phyloP scores from a whole-genome alignment of 1,284 basidiomycete genomes.

The Cutaneotrichosporon sp. region DNA sequence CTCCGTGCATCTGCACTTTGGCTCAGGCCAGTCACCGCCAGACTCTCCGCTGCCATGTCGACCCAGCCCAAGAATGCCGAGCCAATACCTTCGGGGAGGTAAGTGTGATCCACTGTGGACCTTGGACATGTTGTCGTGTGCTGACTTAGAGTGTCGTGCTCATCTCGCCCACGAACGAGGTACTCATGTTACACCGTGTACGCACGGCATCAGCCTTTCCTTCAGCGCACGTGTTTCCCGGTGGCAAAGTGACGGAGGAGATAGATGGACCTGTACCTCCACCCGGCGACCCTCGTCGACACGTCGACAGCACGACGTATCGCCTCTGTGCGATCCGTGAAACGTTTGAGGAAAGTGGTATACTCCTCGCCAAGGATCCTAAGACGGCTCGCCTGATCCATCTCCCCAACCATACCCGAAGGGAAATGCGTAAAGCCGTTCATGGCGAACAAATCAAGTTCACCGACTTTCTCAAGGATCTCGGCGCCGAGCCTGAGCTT shows the following conservation, averaged over 20 bases:
- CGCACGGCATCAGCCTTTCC: conserved; percentile 19
- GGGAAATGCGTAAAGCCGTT: conserved; percentile 11
- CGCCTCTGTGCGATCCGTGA: conserved; percentile 23
- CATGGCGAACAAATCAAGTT: conserved; percentile 22
- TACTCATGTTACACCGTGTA: conserved; percentile 24
- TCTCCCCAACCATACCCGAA: neutral
- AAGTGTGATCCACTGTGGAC: no score
- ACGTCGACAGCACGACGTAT: conserved; percentile 19
- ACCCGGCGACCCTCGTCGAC: conserved; percentile 9
- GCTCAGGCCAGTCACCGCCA: neutral
- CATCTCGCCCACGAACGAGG: conserved; percentile 20
- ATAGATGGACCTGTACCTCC: conserved; percentile 17
- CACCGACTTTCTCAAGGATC: conserved; percentile 17
- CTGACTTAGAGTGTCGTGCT: conserved; percentile 19
- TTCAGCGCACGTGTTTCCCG: conserved; percentile 23
- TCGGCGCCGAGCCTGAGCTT: conserved; percentile 19
- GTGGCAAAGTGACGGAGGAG: conserved; percentile 19
- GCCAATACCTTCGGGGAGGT: conserved; percentile 9
- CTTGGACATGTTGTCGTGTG: no score
- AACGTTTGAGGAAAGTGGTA: conserved; percentile 28
- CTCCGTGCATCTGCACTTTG: neutral
- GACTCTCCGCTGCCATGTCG: neutral
- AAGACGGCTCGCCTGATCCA: conserved; percentile 10
- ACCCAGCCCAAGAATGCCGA: neutral
- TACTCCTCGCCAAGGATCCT: conserved; percentile 17